phyloP scores from a whole-genome alignment of 2,329 filamentous ascomycete genomes.

The Dothistroma pini region DNA sequence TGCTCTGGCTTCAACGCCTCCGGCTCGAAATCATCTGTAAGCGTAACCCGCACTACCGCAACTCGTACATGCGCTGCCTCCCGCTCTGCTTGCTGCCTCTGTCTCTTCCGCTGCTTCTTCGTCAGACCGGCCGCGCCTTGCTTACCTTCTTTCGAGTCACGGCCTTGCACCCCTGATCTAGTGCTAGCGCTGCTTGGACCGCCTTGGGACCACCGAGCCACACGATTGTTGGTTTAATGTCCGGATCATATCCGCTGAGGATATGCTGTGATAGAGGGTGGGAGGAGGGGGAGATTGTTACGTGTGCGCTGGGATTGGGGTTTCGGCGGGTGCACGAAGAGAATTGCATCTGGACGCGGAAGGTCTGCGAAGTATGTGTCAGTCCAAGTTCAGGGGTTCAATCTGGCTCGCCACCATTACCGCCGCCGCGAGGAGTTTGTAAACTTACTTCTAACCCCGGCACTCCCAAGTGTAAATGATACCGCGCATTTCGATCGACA shows the following conservation, averaged over 20 bases:
- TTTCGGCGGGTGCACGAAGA: not conserved
- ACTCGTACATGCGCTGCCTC: no score
- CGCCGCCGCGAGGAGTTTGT: not conserved
- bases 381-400: not conserved
- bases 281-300: not conserved
- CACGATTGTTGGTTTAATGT: not conserved
- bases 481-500: not conserved
- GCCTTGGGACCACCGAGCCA: not conserved
- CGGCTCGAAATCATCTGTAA: no score
- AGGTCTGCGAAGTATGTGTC: not conserved
- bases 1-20: no score
- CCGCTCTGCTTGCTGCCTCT: not conserved
- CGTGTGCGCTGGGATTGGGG: not conserved
- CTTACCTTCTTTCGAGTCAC: no score
- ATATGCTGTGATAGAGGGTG: not conserved
- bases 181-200: not conserved
- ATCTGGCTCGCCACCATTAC: not conserved
- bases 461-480: not conserved
- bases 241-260: not conserved
- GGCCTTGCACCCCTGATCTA: not conserved
- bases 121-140: not conserved
- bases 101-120: not conserved
- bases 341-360: not conserved
- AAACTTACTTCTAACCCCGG: not conserved
- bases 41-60: no score